Conservation (phyloP, 2,329 filamentous ascomycete genomes). For the Penicillium sp. region DNA sequence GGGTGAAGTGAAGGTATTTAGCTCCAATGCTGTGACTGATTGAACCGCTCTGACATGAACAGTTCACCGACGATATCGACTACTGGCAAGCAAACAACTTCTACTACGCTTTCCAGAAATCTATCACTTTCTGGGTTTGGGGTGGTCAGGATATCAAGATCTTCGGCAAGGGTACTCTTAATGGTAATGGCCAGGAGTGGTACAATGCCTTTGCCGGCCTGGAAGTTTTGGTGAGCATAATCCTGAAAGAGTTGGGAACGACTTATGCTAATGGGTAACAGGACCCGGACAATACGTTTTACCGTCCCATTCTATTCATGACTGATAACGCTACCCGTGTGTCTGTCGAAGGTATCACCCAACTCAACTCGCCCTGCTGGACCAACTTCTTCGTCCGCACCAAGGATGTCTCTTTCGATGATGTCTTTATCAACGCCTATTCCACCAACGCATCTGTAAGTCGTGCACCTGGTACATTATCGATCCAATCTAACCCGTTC, state of each 20-base stretch:
- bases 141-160: constrained; percentile 62
- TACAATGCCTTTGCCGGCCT: constrained; percentile 51
- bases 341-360: constrained; percentile 57
- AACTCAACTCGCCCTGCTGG: constrained; percentile 64
- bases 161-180: constrained; percentile 56
- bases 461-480: background rate
- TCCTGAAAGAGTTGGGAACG: no score
- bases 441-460: constrained; percentile 49
- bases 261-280: constrained; percentile 13
- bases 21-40: background rate
- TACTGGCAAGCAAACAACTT: constrained; percentile 55
- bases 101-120: constrained; percentile 54
- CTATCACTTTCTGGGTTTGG: constrained; percentile 65
- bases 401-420: constrained; percentile 55
- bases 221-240: constrained; percentile 34
- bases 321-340: constrained; percentile 62
- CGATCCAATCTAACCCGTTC: background rate
- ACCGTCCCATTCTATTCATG: constrained; percentile 61
- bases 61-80: constrained; percentile 50
- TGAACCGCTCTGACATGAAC: constrained; percentile 8
- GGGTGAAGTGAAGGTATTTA: constrained; percentile 52
- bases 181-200: constrained; percentile 57
- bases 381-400: constrained; percentile 62
- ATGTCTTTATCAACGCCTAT: constrained; percentile 56
- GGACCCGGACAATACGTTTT: constrained; percentile 56